These are phyloP conservation scores for Fusarium virguliforme DNA, from an alignment of 2,329 filamentous ascomycete genomes.

Conservation along the genomic window DNA sequence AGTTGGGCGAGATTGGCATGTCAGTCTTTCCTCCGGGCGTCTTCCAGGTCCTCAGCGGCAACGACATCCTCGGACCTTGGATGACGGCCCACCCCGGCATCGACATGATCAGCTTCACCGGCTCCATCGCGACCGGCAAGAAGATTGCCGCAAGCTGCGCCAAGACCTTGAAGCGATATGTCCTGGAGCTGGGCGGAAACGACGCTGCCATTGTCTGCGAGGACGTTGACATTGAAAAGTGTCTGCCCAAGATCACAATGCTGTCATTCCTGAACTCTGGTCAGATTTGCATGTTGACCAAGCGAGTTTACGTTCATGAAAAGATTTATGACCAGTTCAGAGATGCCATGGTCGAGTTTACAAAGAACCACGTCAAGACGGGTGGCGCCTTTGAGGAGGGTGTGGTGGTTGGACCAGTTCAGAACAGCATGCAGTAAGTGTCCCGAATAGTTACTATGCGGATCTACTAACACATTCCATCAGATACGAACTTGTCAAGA, in stretches of 20 bases:
- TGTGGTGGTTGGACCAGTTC: slow-evolving; percentile 68
- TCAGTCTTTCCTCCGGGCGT: slow-evolving; percentile 74
- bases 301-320: slow-evolving; percentile 75
- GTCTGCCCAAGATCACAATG: slow-evolving; percentile 36
- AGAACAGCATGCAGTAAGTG: slow-evolving; percentile 72
- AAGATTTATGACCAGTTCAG: slow-evolving; percentile 71
- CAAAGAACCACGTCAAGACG: slow-evolving; percentile 57
- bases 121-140: slow-evolving; percentile 73
- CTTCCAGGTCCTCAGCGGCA: slow-evolving; percentile 72
- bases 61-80: slow-evolving; percentile 72
- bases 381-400: slow-evolving; percentile 62
- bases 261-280: slow-evolving; percentile 69
- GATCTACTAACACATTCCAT: neutral
- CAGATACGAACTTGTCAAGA: slow-evolving; percentile 46
- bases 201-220: slow-evolving; percentile 72
- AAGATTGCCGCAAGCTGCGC: slow-evolving; percentile 70
- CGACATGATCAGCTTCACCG: slow-evolving; percentile 75
- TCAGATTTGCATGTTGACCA: slow-evolving; percentile 60
- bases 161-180: slow-evolving; percentile 72
- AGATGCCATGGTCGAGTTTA: slow-evolving; percentile 50
- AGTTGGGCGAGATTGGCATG: slow-evolving; percentile 71
- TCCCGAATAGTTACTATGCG: neutral
- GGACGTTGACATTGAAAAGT: slow-evolving; percentile 67
- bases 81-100: slow-evolving; percentile 72
- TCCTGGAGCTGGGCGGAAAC: slow-evolving; percentile 70